Conservation (phyloP, 495 filamentous ascomycete species). For the Trichoderma asperelloides region DNA sequence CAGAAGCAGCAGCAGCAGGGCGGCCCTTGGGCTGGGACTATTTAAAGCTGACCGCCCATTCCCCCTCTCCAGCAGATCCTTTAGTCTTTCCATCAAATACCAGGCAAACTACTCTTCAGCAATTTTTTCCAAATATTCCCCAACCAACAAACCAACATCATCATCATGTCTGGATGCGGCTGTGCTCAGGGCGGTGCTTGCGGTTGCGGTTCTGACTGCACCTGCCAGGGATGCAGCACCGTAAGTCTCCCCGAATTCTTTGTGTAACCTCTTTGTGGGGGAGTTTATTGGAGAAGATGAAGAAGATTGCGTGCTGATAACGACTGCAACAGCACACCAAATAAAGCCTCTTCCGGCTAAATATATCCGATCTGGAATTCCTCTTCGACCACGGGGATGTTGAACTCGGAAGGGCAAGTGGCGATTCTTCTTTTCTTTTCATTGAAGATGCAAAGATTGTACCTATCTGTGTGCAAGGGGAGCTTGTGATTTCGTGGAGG, state of each 20-base stretch:
- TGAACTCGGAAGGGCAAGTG: not conserved
- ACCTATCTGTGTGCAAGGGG: too few relatives aligned
- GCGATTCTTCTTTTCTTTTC: not conserved
- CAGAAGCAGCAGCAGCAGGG: not conserved
- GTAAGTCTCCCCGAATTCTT: constrained; percentile 12
- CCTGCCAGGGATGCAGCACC: constrained; percentile 22
- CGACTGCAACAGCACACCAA: too few relatives aligned
- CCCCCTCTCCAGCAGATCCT: not conserved
- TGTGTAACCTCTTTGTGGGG: too few relatives aligned
- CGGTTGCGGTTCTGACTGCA: constrained; percentile 17
- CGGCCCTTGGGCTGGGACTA: not conserved
- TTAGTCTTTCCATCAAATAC: not conserved
- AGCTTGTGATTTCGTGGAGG: too few relatives aligned
- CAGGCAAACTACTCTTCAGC: not conserved
- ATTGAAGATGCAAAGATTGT: too few relatives aligned
- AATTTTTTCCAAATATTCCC: not conserved
- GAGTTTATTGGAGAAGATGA: too few relatives aligned
- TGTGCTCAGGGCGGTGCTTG: constrained; percentile 19
- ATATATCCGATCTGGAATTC: too few relatives aligned
- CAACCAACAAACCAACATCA: constrained; percentile 1
- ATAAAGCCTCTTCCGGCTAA: too few relatives aligned
- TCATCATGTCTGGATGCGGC: constrained; percentile 23
- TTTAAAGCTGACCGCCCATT: constrained; percentile 1
- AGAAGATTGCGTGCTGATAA: too few relatives aligned
- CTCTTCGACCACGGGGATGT: not conserved